Evolutionary conservation across 352 stramenopile species (phyloP).

Genomic region (Pythium dissimile): DNA sequence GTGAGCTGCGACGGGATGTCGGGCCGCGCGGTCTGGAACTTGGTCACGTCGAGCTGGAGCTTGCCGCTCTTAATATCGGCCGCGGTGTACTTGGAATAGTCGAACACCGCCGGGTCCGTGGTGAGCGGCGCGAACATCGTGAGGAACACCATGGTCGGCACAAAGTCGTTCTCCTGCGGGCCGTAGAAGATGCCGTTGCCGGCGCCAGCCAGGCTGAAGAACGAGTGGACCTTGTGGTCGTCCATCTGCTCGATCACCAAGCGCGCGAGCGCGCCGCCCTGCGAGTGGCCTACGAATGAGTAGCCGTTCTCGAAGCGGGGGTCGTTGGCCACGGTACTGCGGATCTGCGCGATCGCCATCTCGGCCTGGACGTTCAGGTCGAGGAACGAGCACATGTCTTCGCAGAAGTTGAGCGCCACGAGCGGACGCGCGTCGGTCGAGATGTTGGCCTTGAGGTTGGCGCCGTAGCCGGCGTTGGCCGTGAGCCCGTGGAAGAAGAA

Average conservation of each 20-base stretch:
- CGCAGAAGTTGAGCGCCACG: conserved; percentile 35
- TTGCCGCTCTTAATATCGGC: conserved; percentile 25
- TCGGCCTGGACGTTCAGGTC: conserved; percentile 31
- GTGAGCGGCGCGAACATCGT: conserved; percentile 16
- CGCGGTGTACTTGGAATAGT: conserved; percentile 30
- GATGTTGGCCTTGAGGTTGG: conserved; percentile 35
- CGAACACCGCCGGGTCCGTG: conserved; percentile 17
- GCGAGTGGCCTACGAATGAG: conserved; percentile 43
- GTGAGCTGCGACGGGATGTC: conserved; percentile 31
- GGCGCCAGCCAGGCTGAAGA: conserved; percentile 40
- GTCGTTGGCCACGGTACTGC: conserved; percentile 27
- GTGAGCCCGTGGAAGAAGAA: conserved; percentile 54
- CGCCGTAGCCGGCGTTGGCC: conserved; percentile 23
- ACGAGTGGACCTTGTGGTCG: conserved; percentile 42
- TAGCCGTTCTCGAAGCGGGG: conserved; percentile 40
- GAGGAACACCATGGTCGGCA: conserved; percentile 33
- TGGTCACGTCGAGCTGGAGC: conserved; percentile 29
- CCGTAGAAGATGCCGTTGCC: conserved; percentile 57
- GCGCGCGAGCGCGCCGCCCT: conserved; percentile 36
- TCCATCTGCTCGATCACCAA: conserved; percentile 51
- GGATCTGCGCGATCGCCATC: conserved; percentile 41
- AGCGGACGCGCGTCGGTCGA: conserved; percentile 31
- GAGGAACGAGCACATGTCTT: conserved; percentile 29
- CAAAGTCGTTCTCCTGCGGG: conserved; percentile 27
- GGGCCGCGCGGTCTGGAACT: conserved; percentile 18